Conservation (phyloP, 1,284 basidiomycete genomes). For the Meira miltonrushii region DNA sequence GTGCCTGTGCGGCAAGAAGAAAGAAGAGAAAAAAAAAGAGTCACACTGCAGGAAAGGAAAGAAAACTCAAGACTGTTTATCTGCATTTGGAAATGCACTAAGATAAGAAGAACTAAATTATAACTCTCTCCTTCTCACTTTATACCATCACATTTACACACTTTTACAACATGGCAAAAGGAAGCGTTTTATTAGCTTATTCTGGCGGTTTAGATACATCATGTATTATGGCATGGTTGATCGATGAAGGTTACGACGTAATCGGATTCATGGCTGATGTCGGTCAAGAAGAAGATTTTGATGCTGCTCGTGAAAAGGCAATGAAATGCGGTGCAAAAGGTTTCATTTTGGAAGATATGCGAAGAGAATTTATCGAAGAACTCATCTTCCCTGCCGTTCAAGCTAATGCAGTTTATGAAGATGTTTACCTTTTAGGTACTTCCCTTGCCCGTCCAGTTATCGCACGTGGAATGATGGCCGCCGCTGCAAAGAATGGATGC, state of each 20-base stretch:
- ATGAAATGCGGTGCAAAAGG: conserved; percentile 87
- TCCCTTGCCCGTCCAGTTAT: conserved; percentile 97
- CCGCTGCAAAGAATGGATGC: conserved; percentile 69
- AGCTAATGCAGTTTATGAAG: conserved; percentile 99
- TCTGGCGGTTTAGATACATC: conserved; percentile 75
- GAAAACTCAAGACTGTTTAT: too few relatives aligned
- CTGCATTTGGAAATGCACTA: too few relatives aligned
- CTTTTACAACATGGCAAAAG: conserved; percentile 54
- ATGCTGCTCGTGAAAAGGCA: conserved; percentile 85
- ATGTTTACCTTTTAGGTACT: conserved; percentile 95
- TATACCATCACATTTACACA: background rate
- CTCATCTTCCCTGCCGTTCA: conserved; percentile 95
- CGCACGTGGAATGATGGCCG: conserved; percentile 95
- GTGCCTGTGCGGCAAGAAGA: too few relatives aligned
- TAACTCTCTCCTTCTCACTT: background rate
- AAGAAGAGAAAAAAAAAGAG: too few relatives aligned
- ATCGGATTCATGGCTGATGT: conserved; percentile 98
- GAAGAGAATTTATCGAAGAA: conserved; percentile 89
- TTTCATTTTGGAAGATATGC: conserved; percentile 91
- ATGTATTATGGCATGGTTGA: conserved; percentile 56
- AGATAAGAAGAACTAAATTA: background rate
- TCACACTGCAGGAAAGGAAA: too few relatives aligned
- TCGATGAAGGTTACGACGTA: conserved; percentile 96
- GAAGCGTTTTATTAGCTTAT: conserved; percentile 88
- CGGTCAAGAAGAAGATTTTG: conserved; percentile 98